These are phyloP conservation scores for Globisporangium solare DNA, from an alignment of 352 stramenopile genomes.

Conservation along the genomic window DNA sequence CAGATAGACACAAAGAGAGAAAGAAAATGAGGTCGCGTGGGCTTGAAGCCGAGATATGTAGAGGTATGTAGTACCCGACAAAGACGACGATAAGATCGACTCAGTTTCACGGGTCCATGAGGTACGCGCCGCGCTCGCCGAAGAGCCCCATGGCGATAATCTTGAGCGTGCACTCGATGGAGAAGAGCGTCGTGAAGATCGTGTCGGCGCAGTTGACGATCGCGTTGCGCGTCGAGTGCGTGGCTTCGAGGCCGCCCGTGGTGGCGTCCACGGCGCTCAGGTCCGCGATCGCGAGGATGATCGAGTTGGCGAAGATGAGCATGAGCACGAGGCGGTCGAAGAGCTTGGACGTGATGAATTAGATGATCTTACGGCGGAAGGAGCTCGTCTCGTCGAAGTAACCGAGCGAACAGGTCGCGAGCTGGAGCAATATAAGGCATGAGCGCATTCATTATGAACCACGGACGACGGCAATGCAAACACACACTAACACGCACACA, in stretches of 20 bases:
- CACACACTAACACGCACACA: not conserved
- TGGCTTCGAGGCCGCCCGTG: slow-evolving; percentile 23
- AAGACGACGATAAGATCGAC: slow-evolving; percentile 88
- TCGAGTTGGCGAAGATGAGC: slow-evolving; percentile 76
- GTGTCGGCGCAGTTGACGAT: slow-evolving; percentile 42
- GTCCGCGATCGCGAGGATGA: slow-evolving; percentile 72
- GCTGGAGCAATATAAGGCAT: slow-evolving; percentile 11
- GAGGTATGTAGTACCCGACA: slow-evolving; percentile 32
- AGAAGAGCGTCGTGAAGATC: slow-evolving; percentile 82
- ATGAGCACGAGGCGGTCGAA: slow-evolving; percentile 76
- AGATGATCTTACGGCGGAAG: slow-evolving; percentile 39
- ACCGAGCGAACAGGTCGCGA: slow-evolving; percentile 46
- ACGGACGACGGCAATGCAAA: no score
- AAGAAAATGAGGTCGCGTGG: no score
- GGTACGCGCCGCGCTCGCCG: slow-evolving; percentile 53
- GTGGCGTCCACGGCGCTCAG: slow-evolving; percentile 34
- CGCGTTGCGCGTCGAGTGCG: slow-evolving; percentile 37
- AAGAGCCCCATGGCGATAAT: slow-evolving; percentile 82
- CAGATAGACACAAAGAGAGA: no score
- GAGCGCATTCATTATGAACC: no score
- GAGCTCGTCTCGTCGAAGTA: slow-evolving; percentile 42
- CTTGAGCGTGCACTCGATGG: slow-evolving; percentile 83
- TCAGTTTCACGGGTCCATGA: slow-evolving; percentile 86
- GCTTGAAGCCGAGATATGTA: no score
- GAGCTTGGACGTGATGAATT: slow-evolving; percentile 38